phyloP scores from a whole-genome alignment of 345 rosid species.

The Lumnitzera racemosa region DNA sequence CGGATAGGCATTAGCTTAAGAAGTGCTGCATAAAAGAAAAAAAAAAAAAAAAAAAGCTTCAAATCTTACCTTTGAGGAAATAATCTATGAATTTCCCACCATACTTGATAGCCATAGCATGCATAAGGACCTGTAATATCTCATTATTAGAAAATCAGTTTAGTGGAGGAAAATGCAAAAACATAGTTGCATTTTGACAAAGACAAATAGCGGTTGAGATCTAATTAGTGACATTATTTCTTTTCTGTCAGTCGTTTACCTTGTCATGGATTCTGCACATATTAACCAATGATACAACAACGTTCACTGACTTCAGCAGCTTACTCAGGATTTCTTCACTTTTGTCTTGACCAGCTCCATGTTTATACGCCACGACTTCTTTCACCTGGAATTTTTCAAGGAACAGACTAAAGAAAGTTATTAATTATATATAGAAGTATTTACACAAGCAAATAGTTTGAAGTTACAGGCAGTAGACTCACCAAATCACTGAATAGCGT shows the following conservation, averaged over 20 bases:
- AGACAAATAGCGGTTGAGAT: not conserved
- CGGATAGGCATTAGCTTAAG: constrained; percentile 1
- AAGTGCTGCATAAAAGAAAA: not conserved
- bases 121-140: constrained; percentile 45
- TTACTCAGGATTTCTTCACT: constrained; percentile 37
- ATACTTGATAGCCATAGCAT: constrained; percentile 77
- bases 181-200: not conserved
- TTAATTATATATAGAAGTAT: not conserved
- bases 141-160: constrained; percentile 10
- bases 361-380: constrained; percentile 37
- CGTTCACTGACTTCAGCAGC: constrained; percentile 51
- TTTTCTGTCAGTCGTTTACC: constrained; percentile 27
- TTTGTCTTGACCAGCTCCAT: constrained; percentile 20
- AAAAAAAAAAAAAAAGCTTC: not conserved
- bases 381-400: constrained; percentile 49
- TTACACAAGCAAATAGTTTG: constrained; percentile 1
- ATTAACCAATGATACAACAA: constrained; percentile 63
- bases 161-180: not conserved
- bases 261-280: constrained; percentile 59
- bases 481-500: constrained; percentile 49
- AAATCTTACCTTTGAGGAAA: constrained; percentile 61
- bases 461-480: constrained; percentile 12
- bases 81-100: constrained; percentile 74
- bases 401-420: constrained; percentile 2
- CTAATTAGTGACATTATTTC: not conserved